Evolutionary conservation across 371 early-diverging fungal species (phyloP).

Genomic region (Mucor racemosus): DNA sequence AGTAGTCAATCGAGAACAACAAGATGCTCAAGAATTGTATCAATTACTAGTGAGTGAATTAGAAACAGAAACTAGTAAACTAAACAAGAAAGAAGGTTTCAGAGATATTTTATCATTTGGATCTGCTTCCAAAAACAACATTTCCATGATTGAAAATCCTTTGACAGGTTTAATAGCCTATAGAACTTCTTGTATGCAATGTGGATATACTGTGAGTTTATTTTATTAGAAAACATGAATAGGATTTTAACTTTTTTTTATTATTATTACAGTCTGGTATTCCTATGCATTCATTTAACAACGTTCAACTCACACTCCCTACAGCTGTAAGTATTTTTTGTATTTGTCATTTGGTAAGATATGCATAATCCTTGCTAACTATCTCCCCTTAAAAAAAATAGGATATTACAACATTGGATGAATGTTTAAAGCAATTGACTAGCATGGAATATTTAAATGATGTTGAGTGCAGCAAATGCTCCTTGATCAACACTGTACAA

Average conservation of each 20-base stretch:
- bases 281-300: slow-evolving; percentile 57
- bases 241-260: background rate
- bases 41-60: slow-evolving; percentile 78
- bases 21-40: slow-evolving; percentile 94
- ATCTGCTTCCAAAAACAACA: background rate
- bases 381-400: background rate
- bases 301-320: slow-evolving; percentile 70
- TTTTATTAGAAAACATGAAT: background rate
- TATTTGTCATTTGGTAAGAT: background rate
- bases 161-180: slow-evolving; percentile 73
- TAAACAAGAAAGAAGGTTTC: slow-evolving; percentile 21
- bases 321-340: slow-evolving; percentile 24
- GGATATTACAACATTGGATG: slow-evolving; percentile 56
- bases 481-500: slow-evolving; percentile 55
- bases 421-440: slow-evolving; percentile 61
- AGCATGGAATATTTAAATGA: slow-evolving; percentile 67
- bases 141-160: slow-evolving; percentile 51
- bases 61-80: slow-evolving; percentile 61
- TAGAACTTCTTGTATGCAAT: slow-evolving; percentile 75
- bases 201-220: slow-evolving; percentile 69
- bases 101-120: slow-evolving; percentile 12
- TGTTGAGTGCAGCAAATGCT: slow-evolving; percentile 69
- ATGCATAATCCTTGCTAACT: background rate
- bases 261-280: background rate
- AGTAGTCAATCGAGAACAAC: slow-evolving; percentile 73